phyloP scores from a whole-genome alignment of 2,329 filamentous ascomycete genomes.

The Anisogramma anomala region DNA sequence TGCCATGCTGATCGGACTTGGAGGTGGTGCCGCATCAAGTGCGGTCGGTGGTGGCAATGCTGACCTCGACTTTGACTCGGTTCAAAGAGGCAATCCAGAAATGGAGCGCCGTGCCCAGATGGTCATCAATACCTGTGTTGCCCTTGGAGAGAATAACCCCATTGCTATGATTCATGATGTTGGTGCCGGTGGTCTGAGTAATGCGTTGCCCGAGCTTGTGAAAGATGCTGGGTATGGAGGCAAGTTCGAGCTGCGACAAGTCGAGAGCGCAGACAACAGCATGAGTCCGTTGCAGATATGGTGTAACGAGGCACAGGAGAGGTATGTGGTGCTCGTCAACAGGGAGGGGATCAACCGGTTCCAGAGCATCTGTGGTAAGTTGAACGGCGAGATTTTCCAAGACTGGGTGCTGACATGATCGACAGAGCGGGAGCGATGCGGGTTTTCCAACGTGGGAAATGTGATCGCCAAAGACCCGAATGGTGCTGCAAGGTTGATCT shows the following conservation, averaged over 20 bases:
- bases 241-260: conserved; percentile 84
- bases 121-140: conserved; percentile 90
- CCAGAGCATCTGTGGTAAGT: conserved; percentile 47
- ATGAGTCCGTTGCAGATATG: conserved; percentile 97
- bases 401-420: conserved; percentile 9
- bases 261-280: conserved; percentile 78
- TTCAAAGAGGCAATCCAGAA: conserved; percentile 93
- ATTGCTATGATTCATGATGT: conserved; percentile 98
- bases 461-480: conserved; percentile 51
- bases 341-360: conserved; percentile 70
- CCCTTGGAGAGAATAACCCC: conserved; percentile 72
- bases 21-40: conserved; percentile 88
- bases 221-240: conserved; percentile 87
- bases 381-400: not conserved
- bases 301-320: conserved; percentile 95
- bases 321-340: conserved; percentile 86
- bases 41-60: conserved; percentile 76
- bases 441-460: conserved; percentile 81
- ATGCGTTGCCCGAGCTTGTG: conserved; percentile 76
- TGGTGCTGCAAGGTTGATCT: conserved; percentile 60
- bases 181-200: conserved; percentile 69
- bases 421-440: conserved; percentile 71
- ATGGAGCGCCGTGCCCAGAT: conserved; percentile 93
- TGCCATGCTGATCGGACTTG: conserved; percentile 94
- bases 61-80: conserved; percentile 91